These are phyloP conservation scores for Citrus inodora DNA, from an alignment of 345 rosid genomes.

Conservation along the genomic window DNA sequence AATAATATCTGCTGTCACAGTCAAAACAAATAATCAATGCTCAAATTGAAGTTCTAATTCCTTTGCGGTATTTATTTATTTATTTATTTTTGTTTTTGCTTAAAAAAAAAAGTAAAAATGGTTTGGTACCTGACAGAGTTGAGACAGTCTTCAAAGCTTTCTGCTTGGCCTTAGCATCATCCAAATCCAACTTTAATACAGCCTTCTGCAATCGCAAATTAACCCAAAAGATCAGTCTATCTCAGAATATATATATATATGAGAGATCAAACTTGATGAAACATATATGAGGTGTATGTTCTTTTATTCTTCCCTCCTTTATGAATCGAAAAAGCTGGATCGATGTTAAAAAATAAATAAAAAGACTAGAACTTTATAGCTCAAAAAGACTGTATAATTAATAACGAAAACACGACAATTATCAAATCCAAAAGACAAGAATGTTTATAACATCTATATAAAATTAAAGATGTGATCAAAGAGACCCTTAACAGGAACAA, in stretches of 20 bases:
- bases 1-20: not conserved
- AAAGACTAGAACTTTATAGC: not conserved
- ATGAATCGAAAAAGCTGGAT: not conserved
- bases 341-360: not conserved
- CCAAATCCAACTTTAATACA: constrained; percentile 69
- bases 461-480: too few relatives aligned
- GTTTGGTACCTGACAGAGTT: constrained; percentile 61
- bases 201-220: constrained; percentile 55
- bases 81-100: not conserved
- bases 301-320: too few relatives aligned
- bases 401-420: not conserved
- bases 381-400: not conserved
- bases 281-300: not conserved
- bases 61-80: too few relatives aligned
- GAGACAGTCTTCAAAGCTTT: constrained; percentile 87
- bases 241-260: not conserved
- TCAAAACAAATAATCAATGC: not conserved
- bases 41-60: not conserved
- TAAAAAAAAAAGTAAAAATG: not conserved
- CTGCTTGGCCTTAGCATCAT: constrained; percentile 76
- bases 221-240: constrained; percentile 6
- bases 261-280: not conserved
- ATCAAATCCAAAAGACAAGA: too few relatives aligned
- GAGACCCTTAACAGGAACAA: not conserved
- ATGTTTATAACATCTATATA: too few relatives aligned